These are phyloP conservation scores for Canavalia gladiata DNA, from an alignment of 306 rosid genomes.

Conservation along the genomic window DNA sequence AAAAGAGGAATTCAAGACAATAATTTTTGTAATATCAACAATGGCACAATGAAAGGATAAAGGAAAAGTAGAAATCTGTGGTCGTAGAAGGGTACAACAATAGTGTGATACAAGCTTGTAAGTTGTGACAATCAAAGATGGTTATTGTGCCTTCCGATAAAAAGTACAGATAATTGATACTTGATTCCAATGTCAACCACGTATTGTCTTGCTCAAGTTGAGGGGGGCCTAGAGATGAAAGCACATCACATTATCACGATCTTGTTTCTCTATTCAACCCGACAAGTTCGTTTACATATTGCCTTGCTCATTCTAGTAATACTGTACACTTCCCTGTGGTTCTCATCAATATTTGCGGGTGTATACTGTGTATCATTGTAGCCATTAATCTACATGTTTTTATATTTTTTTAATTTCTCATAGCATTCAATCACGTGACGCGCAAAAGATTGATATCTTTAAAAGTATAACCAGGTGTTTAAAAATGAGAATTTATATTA, in stretches of 20 bases:
- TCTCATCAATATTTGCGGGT: background rate
- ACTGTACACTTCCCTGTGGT: background rate
- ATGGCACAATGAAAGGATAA: slow-evolving; percentile 6
- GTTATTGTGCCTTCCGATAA: background rate
- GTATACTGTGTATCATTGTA: too few species aligned
- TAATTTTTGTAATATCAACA: background rate
- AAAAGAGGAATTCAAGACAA: background rate
- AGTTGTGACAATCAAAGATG: slow-evolving; percentile 13
- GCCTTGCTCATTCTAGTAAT: background rate
- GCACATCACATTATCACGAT: background rate
- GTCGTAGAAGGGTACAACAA: slow-evolving; percentile 15
- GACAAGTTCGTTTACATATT: background rate
- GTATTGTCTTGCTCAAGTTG: background rate
- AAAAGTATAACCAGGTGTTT: too few species aligned
- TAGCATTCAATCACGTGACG: too few species aligned
- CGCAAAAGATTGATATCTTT: too few species aligned
- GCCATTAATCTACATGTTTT: too few species aligned
- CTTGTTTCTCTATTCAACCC: slow-evolving; percentile 1
- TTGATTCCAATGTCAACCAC: background rate
- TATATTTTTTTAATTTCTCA: too few species aligned
- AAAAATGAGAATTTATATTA: too few species aligned
- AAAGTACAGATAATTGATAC: slow-evolving; percentile 26
- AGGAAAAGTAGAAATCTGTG: background rate
- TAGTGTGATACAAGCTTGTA: slow-evolving; percentile 4
- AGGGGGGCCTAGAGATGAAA: slow-evolving; percentile 26